phyloP scores from a whole-genome alignment of 805 yeast species.

The Yarrowia sp. region DNA sequence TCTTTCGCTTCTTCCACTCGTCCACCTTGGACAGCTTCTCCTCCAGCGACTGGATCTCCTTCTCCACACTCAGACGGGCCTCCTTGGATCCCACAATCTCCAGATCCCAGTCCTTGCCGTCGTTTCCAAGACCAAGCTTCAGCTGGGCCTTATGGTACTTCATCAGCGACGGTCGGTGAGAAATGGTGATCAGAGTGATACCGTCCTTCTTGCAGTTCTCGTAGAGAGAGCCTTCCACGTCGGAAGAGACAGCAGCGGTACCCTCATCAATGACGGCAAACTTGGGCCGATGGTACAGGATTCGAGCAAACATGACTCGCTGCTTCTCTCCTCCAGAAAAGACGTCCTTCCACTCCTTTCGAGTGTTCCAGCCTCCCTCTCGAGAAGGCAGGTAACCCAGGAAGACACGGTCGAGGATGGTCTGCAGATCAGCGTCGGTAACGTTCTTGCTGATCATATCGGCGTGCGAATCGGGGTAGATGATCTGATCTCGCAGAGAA shows the following conservation, averaged over 20 bases:
- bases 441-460: conserved; percentile 77
- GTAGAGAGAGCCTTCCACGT: conserved; percentile 85
- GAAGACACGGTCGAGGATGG: conserved; percentile 75
- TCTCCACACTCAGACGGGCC: conserved; percentile 70
- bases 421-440: conserved; percentile 71
- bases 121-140: conserved; percentile 66
- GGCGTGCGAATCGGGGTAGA: conserved; percentile 79
- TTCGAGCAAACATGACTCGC: conserved; percentile 85
- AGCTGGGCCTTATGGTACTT: conserved; percentile 82
- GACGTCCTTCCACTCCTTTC: conserved; percentile 85
- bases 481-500: conserved; percentile 87
- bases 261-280: conserved; percentile 90
- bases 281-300: conserved; percentile 78
- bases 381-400: conserved; percentile 80
- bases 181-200: conserved; percentile 79
- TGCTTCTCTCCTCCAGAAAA: conserved; percentile 97
- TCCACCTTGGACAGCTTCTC: conserved; percentile 65
- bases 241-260: conserved; percentile 90
- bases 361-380: conserved; percentile 57
- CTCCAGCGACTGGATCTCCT: conserved; percentile 74
- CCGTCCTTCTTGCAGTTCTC: conserved; percentile 72
- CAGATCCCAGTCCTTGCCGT: conserved; percentile 59
- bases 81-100: conserved; percentile 71
- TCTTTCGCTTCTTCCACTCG: conserved; percentile 65
- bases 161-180: conserved; percentile 82